phyloP scores from a whole-genome alignment of 2,329 filamentous ascomycete species.

The Furcasterigmium furcatum region DNA sequence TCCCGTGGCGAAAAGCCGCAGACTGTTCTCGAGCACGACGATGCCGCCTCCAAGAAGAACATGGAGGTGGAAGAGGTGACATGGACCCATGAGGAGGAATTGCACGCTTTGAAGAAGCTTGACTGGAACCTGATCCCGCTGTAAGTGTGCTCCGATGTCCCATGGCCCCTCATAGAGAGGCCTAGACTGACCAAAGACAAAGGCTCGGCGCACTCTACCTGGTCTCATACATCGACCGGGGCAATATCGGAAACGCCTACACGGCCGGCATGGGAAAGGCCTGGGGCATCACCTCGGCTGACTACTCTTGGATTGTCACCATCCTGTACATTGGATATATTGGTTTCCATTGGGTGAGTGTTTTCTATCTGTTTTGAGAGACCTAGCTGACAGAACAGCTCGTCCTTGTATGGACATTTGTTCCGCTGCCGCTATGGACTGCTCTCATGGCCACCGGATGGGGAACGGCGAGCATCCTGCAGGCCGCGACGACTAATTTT shows the following conservation, averaged over 20 bases:
- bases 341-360: conserved; percentile 3
- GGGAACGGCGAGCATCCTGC: conserved; percentile 17
- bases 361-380: not conserved
- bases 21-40: too few species aligned
- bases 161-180: not conserved
- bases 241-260: conserved; percentile 9
- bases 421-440: conserved; percentile 14
- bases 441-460: conserved; percentile 8
- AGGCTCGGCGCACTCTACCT: conserved; percentile 3
- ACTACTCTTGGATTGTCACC: conserved; percentile 10
- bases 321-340: conserved; percentile 6
- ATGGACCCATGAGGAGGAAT: conserved; percentile 5
- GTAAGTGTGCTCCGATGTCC: conserved; percentile 3
- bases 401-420: conserved; percentile 13
- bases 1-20: too few species aligned
- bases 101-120: conserved; percentile 3
- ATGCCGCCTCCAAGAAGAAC: too few species aligned
- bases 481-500: conserved; percentile 28
- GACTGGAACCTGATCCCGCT: conserved; percentile 6
- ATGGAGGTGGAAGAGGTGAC: not conserved
- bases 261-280: conserved; percentile 8
- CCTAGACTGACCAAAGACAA: not conserved
- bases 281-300: conserved; percentile 7
- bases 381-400: conserved; percentile 1
- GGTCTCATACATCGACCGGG: conserved; percentile 7